Conservation (phyloP, 495 filamentous ascomycete species). For the Xylaria palmicola region DNA sequence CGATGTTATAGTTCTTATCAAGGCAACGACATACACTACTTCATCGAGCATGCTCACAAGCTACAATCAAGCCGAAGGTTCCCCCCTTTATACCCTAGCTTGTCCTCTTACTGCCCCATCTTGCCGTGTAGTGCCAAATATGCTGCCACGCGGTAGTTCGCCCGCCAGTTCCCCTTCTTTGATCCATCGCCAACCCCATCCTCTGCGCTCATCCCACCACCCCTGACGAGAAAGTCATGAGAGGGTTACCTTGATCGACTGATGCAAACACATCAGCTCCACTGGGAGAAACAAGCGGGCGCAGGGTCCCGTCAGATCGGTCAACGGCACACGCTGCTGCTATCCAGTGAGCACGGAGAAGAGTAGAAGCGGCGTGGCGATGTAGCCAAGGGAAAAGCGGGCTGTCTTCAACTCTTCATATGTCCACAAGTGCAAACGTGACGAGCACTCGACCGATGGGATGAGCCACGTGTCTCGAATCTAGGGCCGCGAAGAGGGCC, state of each 20-base stretch:
- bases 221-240: neutral
- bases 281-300: slow-evolving; percentile 11
- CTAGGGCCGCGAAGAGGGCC: neutral
- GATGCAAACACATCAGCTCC: slow-evolving; percentile 10
- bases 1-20: too few species aligned
- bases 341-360: neutral
- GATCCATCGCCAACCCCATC: too few species aligned
- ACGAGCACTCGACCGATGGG: neutral
- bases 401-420: neutral
- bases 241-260: neutral
- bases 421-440: neutral
- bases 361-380: neutral
- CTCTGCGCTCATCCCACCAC: neutral
- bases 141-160: neutral
- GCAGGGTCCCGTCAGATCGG: slow-evolving; percentile 8
- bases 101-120: too few species aligned
- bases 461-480: neutral
- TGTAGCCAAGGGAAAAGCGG: neutral
- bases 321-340: slow-evolving; percentile 1
- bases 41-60: too few species aligned
- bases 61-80: too few species aligned
- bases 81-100: too few species aligned
- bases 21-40: too few species aligned
- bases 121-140: too few species aligned
- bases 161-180: too few species aligned